These are phyloP conservation scores for Tricholoma furcatifolium DNA, from an alignment of 768 basidiomycete species.

Conservation along the genomic window DNA sequence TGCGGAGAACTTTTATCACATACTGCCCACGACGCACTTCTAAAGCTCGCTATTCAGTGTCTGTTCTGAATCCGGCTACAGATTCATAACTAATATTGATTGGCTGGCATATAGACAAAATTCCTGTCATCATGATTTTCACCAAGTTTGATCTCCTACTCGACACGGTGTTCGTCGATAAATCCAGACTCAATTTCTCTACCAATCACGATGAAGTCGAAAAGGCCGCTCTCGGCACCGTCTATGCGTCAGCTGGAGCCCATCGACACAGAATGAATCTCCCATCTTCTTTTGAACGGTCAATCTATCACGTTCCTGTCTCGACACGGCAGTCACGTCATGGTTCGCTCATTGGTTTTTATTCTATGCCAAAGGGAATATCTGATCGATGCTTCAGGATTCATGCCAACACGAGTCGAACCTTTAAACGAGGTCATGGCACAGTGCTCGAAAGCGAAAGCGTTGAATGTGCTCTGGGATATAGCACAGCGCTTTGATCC, in stretches of 20 bases:
- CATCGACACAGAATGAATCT: not conserved
- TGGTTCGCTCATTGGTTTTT: not conserved
- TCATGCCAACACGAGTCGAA: too few relatives aligned
- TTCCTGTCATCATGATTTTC: not conserved
- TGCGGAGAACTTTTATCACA: not conserved
- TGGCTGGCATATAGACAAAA: not conserved
- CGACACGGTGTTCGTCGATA: not conserved
- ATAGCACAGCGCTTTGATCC: conserved; percentile 4
- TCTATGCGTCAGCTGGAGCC: not conserved
- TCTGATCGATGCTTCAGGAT: not conserved
- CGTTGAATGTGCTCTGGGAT: not conserved
- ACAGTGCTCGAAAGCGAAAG: not conserved
- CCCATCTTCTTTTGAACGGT: not conserved
- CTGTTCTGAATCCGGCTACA: not conserved
- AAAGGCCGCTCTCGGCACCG: not conserved
- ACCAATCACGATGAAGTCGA: not conserved
- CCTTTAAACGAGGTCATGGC: too few relatives aligned
- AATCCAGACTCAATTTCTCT: not conserved
- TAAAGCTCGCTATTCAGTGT: not conserved
- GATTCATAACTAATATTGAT: not conserved
- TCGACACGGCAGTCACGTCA: not conserved
- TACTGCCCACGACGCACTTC: not conserved
- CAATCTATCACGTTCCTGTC: not conserved
- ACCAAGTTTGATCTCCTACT: too few relatives aligned
- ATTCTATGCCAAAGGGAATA: not conserved